phyloP scores from a whole-genome alignment of 179 eudicot genomes.

The Beta lomatogona region DNA sequence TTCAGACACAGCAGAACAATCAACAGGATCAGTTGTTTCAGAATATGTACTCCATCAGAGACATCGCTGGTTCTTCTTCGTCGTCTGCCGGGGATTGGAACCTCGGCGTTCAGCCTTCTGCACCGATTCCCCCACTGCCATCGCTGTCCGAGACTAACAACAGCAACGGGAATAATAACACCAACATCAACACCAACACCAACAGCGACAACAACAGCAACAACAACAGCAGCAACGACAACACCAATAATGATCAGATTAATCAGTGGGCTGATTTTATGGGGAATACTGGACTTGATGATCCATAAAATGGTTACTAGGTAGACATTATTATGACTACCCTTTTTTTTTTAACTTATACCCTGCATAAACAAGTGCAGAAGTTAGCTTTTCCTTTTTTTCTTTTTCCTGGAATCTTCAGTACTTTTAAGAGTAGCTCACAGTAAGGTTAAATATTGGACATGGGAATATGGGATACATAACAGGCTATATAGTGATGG shows the following conservation, averaged over 20 bases:
- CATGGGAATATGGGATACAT: conserved; percentile 5
- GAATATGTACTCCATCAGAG: conserved; percentile 18
- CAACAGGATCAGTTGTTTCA: conserved; percentile 11
- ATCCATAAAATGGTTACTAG: conserved; percentile 10
- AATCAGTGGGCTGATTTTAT: conserved; percentile 26
- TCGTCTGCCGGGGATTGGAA: conserved; percentile 10
- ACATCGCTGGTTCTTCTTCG: conserved; percentile 11
- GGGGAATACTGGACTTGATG: conserved; percentile 27
- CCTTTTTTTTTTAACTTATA: no score
- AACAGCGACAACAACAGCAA: not conserved
- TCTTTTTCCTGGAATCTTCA: not conserved
- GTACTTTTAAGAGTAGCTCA: not conserved
- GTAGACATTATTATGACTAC: no score
- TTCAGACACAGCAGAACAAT: not conserved
- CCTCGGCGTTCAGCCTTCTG: conserved; percentile 14
- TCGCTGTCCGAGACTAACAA: not conserved
- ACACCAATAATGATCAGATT: not conserved
- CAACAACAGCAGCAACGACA: not conserved
- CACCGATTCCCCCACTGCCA: not conserved
- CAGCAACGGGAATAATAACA: not conserved
- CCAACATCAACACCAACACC: not conserved
- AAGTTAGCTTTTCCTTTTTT: not conserved
- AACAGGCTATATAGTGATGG: not conserved
- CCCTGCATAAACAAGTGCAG: not conserved
- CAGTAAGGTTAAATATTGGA: not conserved